phyloP scores from a whole-genome alignment of 177 flowering plant species.

The Vitis hybrid region DNA sequence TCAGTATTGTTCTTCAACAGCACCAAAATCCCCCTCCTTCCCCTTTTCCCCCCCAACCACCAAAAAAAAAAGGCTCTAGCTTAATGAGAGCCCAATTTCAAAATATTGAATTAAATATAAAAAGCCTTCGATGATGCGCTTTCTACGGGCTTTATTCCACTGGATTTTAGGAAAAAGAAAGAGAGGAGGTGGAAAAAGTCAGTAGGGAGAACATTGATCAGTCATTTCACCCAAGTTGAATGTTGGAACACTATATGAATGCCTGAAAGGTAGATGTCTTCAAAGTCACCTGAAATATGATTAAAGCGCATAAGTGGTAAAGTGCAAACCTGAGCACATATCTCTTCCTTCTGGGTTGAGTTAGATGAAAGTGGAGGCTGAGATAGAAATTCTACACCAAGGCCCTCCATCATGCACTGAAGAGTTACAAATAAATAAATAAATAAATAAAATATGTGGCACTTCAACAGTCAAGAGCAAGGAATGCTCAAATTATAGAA shows the following conservation, averaged over 20 bases:
- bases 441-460: neutral
- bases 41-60: too few relatives aligned
- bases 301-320: neutral
- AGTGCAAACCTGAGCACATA: constrained; percentile 66
- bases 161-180: too few relatives aligned
- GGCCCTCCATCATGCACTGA: constrained; percentile 82
- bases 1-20: too few relatives aligned
- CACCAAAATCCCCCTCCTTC: too few relatives aligned
- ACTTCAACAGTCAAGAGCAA: neutral
- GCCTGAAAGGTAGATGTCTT: neutral
- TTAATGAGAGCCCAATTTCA: too few relatives aligned
- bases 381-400: constrained; percentile 48
- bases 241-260: neutral
- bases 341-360: constrained; percentile 47
- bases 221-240: neutral
- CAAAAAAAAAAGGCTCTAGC: too few relatives aligned
- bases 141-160: too few relatives aligned
- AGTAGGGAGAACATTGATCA: too few relatives aligned
- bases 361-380: constrained; percentile 49
- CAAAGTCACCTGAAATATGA: neutral
- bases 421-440: constrained; percentile 2
- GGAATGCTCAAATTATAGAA: neutral
- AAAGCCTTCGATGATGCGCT: too few relatives aligned
- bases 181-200: too few relatives aligned
- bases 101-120: too few relatives aligned